These are phyloP conservation scores for Pholiota conissans DNA, from an alignment of 768 basidiomycete species.

Conservation along the genomic window DNA sequence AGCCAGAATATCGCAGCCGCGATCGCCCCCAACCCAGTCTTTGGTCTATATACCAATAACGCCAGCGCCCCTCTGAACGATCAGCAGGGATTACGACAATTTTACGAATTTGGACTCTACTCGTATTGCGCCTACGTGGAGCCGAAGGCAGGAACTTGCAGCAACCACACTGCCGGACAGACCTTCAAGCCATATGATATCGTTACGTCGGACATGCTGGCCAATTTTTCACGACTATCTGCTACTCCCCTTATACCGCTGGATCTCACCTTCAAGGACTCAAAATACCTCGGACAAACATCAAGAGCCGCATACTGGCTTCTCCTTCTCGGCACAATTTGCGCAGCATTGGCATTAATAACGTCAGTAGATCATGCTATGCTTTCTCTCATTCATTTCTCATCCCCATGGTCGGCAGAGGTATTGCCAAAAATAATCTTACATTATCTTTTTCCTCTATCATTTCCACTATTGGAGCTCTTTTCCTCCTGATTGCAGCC, in stretches of 20 bases:
- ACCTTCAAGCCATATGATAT: slow-evolving; percentile 65
- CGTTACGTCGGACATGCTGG: slow-evolving; percentile 65
- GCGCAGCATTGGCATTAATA: slow-evolving; percentile 61
- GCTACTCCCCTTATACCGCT: slow-evolving; percentile 44
- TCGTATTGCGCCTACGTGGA: slow-evolving; percentile 75
- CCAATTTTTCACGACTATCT: slow-evolving; percentile 61
- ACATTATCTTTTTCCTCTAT: slow-evolving; percentile 69
- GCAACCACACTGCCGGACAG: slow-evolving; percentile 56
- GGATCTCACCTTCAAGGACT: slow-evolving; percentile 52
- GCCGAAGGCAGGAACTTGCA: slow-evolving; percentile 59
- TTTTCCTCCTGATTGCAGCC: slow-evolving; percentile 68
- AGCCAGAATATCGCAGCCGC: slow-evolving; percentile 53
- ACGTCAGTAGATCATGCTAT: slow-evolving; percentile 45
- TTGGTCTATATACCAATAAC: slow-evolving; percentile 67
- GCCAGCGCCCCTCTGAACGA: slow-evolving; percentile 58
- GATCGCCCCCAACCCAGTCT: slow-evolving; percentile 52
- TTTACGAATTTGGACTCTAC: slow-evolving; percentile 82
- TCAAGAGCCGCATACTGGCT: slow-evolving; percentile 76
- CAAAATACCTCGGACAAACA: slow-evolving; percentile 59
- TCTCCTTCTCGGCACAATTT: slow-evolving; percentile 70
- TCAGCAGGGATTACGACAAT: slow-evolving; percentile 61
- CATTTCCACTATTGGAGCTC: slow-evolving; percentile 57
- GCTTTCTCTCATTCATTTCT: slow-evolving; percentile 4
- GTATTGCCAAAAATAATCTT: slow-evolving; percentile 60
- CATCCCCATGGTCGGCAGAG: slow-evolving; percentile 41